These are phyloP conservation scores for Epicoccum nigrum DNA, from an alignment of 2,329 filamentous ascomycete species.

Conservation along the genomic window DNA sequence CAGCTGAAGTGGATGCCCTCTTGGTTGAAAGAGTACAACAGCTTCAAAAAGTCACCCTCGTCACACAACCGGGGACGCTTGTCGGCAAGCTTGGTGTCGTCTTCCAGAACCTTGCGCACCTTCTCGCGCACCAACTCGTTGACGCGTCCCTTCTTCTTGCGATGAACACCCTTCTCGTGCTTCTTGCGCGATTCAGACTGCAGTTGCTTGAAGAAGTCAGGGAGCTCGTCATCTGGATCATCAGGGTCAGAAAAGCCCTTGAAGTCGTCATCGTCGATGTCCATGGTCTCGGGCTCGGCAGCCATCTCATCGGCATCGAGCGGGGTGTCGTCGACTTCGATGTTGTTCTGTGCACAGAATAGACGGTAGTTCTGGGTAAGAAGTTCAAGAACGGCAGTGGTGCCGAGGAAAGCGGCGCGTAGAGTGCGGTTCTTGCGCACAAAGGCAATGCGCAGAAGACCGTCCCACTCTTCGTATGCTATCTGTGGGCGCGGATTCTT, in stretches of 20 bases:
- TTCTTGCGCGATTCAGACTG: constrained; percentile 42
- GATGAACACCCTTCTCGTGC: constrained; percentile 35
- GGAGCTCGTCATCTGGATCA: constrained; percentile 72
- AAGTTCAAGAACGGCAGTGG: constrained; percentile 79
- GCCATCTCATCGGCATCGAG: constrained; percentile 34
- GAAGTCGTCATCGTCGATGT: constrained; percentile 58
- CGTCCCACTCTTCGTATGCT: constrained; percentile 94
- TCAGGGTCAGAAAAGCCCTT: constrained; percentile 61
- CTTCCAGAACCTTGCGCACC: constrained; percentile 81
- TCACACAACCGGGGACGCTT: constrained; percentile 86
- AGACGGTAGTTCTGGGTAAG: constrained; percentile 87
- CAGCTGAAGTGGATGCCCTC: constrained; percentile 91
- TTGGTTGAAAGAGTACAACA: constrained; percentile 84
- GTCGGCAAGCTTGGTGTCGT: constrained; percentile 78
- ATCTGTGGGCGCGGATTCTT: constrained; percentile 86
- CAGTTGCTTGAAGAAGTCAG: constrained; percentile 80
- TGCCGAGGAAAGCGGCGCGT: constrained; percentile 79
- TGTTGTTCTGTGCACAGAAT: constrained; percentile 86
- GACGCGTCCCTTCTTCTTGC: constrained; percentile 72
- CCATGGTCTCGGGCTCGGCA: constrained; percentile 51
- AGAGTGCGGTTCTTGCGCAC: constrained; percentile 91
- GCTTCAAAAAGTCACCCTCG: constrained; percentile 86
- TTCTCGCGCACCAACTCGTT: constrained; percentile 84
- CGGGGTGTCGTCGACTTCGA: constrained; percentile 71
- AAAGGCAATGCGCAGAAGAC: constrained; percentile 81